phyloP scores from a whole-genome alignment of 2,329 filamentous ascomycete genomes.

The Curvularia hawaiiensis region DNA sequence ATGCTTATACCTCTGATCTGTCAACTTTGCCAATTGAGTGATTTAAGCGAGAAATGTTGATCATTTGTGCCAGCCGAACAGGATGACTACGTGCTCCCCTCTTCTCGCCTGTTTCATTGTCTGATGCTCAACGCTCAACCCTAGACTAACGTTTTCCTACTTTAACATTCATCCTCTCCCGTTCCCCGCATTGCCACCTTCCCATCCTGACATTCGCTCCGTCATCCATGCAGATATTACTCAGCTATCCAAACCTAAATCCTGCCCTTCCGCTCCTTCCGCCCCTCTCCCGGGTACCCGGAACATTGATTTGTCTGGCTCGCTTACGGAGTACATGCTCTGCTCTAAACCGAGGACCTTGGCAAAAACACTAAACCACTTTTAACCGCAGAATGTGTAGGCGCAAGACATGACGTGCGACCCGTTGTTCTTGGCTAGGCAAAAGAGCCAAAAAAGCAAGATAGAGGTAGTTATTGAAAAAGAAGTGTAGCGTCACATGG shows the following conservation, averaged over 20 bases:
- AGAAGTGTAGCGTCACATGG: neutral
- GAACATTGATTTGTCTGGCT: neutral
- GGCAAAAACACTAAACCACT: neutral
- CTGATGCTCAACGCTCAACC: neutral
- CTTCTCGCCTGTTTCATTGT: neutral
- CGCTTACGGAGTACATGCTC: neutral
- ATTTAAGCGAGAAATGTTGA: too few species aligned
- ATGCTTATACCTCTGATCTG: constrained; percentile 6
- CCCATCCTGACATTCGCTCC: neutral
- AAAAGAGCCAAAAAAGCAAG: neutral
- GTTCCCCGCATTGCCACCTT: neutral
- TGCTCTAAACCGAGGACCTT: neutral
- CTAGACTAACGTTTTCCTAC: neutral
- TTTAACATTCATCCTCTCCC: neutral
- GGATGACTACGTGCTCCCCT: neutral
- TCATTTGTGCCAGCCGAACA: neutral
- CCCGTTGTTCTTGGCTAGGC: neutral
- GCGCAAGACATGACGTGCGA: neutral
- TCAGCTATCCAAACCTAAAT: neutral
- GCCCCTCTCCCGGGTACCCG: neutral
- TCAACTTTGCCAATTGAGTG: constrained; percentile 4
- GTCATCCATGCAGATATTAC: neutral
- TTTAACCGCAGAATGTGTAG: neutral
- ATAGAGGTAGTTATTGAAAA: neutral
- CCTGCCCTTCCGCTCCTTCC: neutral